Evolutionary conservation across 129 eudicot genomes (phyloP), one percentile per base, ranked within the genome.

Genomic region (Pittosporum tobira): DNA sequence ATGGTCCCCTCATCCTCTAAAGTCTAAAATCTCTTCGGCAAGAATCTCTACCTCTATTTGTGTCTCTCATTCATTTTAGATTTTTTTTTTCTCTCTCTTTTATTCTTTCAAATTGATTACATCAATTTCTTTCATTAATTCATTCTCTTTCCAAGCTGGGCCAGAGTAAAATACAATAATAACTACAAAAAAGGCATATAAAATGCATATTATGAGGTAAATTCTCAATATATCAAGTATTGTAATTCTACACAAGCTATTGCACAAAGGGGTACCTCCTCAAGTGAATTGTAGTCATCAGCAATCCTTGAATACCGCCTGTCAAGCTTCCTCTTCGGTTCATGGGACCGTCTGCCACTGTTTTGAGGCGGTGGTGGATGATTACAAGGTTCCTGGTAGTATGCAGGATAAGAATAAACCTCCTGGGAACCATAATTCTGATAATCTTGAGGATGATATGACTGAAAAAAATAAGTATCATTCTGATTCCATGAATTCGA

Each of bases 301-400:
- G 96, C 90, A 67, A 91, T 87, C 73, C 78, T 78, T 3, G 99
- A 87, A 68, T 81, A 91, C 73, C 83, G 74, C 80, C 87, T 61
- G 55, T 86, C 94, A 62, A 91, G 74, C 83, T 66, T 83, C 76
- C 59, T 81, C 65, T 76, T 79, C 14, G 72, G 88, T 31, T 78
- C 77, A 57, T 67, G 79, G 1, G 79, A 21, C 7, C 63, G 77
- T 52, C 73, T 69, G 27, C 68, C 78, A 59, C 63, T 52, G 49
- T 63, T 62, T 11, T 71, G 59, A 26, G 75, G 24, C 15, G 77
- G 73, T 60, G 82, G 84, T 9, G 77, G 66, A 60, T 2, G 51
- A n/a, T 72, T 46, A n/a, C 58, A 64, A 40, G 62, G 63, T 46
- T 67, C 68, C 21, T 34, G 67, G 16, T 14, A 36, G 53, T 62